Evolutionary conservation across 768 basidiomycete genomes (phyloP).

Genomic region (Amanita subjunquillea): DNA sequence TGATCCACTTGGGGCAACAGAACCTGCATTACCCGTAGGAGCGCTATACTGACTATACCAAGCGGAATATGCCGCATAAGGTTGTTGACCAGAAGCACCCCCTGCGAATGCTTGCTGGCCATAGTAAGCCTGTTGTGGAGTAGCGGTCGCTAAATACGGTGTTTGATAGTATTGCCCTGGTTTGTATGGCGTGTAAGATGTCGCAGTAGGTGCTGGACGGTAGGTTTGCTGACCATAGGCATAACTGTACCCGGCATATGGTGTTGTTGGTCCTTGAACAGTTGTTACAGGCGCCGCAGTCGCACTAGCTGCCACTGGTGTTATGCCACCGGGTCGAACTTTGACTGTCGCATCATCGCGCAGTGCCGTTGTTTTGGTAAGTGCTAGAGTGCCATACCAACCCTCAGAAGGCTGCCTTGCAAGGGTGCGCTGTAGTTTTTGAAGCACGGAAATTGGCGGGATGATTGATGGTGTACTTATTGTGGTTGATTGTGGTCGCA

Average conservation of each 20-base stretch:
- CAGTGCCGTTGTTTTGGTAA: constrained; percentile 45
- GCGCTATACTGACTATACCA: constrained; percentile 23
- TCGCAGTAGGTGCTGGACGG: constrained; percentile 11
- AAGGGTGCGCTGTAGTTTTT: constrained; percentile 60
- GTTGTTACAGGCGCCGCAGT: constrained; percentile 21
- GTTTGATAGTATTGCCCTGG: constrained; percentile 23
- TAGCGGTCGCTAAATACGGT: constrained; percentile 14
- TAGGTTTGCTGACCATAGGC: constrained; percentile 14
- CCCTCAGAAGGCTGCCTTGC: constrained; percentile 49
- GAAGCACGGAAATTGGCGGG: constrained; percentile 57
- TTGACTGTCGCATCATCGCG: constrained; percentile 70
- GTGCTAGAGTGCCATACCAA: constrained; percentile 68
- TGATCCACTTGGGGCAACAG: constrained; percentile 13
- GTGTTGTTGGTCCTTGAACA: constrained; percentile 15
- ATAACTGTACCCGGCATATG: constrained; percentile 26
- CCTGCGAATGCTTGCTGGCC: constrained; percentile 23
- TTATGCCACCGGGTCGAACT: constrained; percentile 29
- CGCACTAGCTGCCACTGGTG: constrained; percentile 21
- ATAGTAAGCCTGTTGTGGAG: constrained; percentile 22
- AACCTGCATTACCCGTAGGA: constrained; percentile 2
- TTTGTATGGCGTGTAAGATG: constrained; percentile 26
- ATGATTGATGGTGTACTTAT: constrained; percentile 36
- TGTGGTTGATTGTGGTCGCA: constrained; percentile 50
- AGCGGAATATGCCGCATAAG: constrained; percentile 22
- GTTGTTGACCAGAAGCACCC: constrained; percentile 19